Percentiles rank a stretch among this genome's conserved stretches.
These are phyloP conservation scores for Rhodotorula toruloides DNA, from an alignment of 768 basidiomycete genomes.

Conservation along the genomic window DNA sequence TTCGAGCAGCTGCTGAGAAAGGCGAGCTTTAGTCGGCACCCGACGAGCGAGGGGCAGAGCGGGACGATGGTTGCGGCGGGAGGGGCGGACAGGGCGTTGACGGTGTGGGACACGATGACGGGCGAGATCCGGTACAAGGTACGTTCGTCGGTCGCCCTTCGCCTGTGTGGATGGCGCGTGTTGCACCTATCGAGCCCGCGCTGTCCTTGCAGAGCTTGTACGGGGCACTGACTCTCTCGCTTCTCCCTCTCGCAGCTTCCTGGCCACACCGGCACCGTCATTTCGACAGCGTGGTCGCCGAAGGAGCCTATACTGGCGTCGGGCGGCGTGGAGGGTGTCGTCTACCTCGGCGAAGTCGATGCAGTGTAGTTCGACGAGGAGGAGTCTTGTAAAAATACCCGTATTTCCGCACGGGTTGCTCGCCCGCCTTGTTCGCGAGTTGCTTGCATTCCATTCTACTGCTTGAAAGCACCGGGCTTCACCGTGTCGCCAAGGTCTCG, in stretches of 20 bases:
- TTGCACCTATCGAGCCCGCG: neutral
- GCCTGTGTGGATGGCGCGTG: neutral
- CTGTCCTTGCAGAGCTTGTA: too few species aligned
- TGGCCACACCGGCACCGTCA: slow-evolving; percentile 94
- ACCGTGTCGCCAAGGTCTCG: neutral
- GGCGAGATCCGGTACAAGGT: slow-evolving; percentile 43
- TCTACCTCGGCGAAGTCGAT: slow-evolving; percentile 42
- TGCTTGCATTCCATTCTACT: neutral
- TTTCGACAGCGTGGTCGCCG: slow-evolving; percentile 91
- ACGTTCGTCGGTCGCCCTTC: slow-evolving; percentile 44
- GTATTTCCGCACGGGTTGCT: neutral
- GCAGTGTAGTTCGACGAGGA: neutral
- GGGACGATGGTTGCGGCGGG: slow-evolving; percentile 49
- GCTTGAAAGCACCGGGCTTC: neutral
- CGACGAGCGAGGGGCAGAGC: slow-evolving; percentile 22
- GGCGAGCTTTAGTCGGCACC: slow-evolving; percentile 61
- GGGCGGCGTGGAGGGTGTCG: slow-evolving; percentile 31
- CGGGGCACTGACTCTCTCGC: neutral
- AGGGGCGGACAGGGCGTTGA: slow-evolving; percentile 50
- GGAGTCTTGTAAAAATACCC: neutral
- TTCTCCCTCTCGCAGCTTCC: slow-evolving; percentile 59
- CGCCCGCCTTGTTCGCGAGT: too few species aligned
- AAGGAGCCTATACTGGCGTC: slow-evolving; percentile 70
- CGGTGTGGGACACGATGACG: slow-evolving; percentile 47
- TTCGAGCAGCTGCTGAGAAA: slow-evolving; percentile 83